Conservation (phyloP, 768 basidiomycete species). For the Lactifluus subvellereus region DNA sequence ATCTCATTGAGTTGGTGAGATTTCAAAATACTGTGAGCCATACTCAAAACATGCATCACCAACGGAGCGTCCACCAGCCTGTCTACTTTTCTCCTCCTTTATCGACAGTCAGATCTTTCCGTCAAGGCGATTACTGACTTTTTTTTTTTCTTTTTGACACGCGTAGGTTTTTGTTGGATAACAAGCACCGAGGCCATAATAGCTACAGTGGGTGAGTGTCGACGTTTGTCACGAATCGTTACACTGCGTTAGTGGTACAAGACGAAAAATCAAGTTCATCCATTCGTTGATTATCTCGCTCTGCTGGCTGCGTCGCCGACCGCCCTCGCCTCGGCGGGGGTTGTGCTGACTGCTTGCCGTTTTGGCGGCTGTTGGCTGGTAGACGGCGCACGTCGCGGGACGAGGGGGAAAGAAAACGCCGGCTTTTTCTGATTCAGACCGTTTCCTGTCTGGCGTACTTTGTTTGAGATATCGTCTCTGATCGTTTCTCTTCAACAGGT, state of each 20-base stretch:
- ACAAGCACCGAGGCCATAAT: neutral
- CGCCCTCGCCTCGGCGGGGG: constrained; percentile 12
- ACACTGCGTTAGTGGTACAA: neutral
- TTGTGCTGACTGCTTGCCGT: constrained; percentile 17
- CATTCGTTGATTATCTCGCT: constrained; percentile 25
- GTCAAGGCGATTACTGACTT: neutral
- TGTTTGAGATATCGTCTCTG: neutral
- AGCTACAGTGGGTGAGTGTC: neutral
- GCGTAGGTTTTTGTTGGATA: neutral
- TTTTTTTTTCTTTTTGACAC: neutral
- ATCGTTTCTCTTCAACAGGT: neutral
- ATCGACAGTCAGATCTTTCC: neutral
- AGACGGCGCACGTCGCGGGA: neutral
- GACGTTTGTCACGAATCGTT: neutral
- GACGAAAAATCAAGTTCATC: constrained; percentile 26
- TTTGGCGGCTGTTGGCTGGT: constrained; percentile 18
- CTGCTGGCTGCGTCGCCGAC: constrained; percentile 7
- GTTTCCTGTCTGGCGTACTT: neutral
- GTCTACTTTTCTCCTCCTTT: neutral
- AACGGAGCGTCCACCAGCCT: constrained; percentile 22
- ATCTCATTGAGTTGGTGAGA: constrained; percentile 26
- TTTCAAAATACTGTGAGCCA: constrained; percentile 19
- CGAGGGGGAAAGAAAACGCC: constrained; percentile 22
- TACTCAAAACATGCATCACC: constrained; percentile 28
- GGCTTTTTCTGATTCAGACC: constrained; percentile 25